Percentiles rank a stretch among this genome's conserved stretches.
Conservation (phyloP, 345 rosid genomes). For the Hirschfeldia incana region DNA sequence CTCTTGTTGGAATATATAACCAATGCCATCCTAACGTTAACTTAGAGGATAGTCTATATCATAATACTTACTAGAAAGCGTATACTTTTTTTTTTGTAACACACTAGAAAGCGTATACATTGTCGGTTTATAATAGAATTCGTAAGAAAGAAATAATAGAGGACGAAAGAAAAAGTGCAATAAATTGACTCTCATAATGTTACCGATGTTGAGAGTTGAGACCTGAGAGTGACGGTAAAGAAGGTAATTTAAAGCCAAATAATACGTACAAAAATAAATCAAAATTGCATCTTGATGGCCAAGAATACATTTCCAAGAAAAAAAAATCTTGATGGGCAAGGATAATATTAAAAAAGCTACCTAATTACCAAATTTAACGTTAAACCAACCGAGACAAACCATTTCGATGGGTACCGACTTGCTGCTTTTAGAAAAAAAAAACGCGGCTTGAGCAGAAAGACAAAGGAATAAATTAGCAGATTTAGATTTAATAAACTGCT, state of each 20-base stretch:
- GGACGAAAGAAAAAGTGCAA: too few relatives aligned
- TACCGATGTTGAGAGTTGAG: not conserved
- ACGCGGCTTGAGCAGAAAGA: not conserved
- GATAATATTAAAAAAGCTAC: not conserved
- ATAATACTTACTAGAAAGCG: not conserved
- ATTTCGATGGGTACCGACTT: not conserved
- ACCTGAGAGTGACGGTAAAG: constrained; percentile 15
- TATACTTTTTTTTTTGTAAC: too few relatives aligned
- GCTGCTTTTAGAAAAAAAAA: constrained; percentile 12
- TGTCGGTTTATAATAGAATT: too few relatives aligned
- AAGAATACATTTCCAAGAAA: constrained; percentile 1
- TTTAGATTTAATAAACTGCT: not conserved
- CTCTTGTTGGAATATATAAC: not conserved
- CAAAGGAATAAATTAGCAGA: not conserved
- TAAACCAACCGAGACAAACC: not conserved
- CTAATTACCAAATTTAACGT: too few relatives aligned
- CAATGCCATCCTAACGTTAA: not conserved
- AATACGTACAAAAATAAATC: not conserved
- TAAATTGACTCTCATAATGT: not conserved
- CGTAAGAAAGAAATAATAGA: too few relatives aligned
- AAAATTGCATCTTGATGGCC: constrained; percentile 20
- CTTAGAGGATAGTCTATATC: not conserved
- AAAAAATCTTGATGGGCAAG: constrained; percentile 18
- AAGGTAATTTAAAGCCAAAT: constrained; percentile 6
- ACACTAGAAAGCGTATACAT: not conserved